Percentiles rank a stretch among this genome's conserved stretches.
These are phyloP conservation scores for Capronia coronata DNA, from an alignment of 2,329 filamentous ascomycete genomes.

Conservation along the genomic window DNA sequence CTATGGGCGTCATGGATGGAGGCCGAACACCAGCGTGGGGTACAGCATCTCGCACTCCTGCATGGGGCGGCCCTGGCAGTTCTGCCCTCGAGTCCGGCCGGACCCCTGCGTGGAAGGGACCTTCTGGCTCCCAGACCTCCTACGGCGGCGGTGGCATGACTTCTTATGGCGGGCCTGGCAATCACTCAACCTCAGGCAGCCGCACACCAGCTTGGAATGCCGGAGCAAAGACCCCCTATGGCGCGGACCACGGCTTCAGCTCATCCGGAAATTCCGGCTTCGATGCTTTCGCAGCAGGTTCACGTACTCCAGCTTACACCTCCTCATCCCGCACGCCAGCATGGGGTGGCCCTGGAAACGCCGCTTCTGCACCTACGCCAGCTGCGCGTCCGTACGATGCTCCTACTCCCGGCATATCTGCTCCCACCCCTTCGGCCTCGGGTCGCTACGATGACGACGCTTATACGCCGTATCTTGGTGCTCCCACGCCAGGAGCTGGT, in stretches of 20 bases:
- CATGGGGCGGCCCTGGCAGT: conserved; percentile 26
- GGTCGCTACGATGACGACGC: conserved; percentile 42
- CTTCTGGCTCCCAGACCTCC: conserved; percentile 48
- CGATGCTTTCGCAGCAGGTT: conserved; percentile 60
- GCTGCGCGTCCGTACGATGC: conserved; percentile 57
- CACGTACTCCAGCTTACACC: conserved; percentile 71
- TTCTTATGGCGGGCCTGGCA: conserved; percentile 61
- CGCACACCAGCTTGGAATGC: conserved; percentile 63
- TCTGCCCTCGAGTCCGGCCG: conserved; percentile 34
- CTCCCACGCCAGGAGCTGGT: conserved; percentile 40
- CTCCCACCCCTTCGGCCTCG: conserved; percentile 63
- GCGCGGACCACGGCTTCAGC: conserved; percentile 49
- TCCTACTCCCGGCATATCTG: conserved; percentile 62
- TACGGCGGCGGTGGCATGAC: conserved; percentile 62
- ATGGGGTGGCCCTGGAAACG: conserved; percentile 31
- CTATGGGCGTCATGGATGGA: conserved; percentile 52
- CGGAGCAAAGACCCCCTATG: conserved; percentile 62
- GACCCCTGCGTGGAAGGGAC: conserved; percentile 52
- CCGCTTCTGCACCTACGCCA: conserved; percentile 30
- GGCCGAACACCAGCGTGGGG: conserved; percentile 75
- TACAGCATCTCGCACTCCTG: conserved; percentile 43
- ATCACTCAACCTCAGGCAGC: conserved; percentile 40
- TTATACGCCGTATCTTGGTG: conserved; percentile 43
- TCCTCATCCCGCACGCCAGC: conserved; percentile 45
- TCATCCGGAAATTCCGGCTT: conserved; percentile 62